Evolutionary conservation across 768 basidiomycete species (phyloP).

Genomic region (Royoungia palumana): DNA sequence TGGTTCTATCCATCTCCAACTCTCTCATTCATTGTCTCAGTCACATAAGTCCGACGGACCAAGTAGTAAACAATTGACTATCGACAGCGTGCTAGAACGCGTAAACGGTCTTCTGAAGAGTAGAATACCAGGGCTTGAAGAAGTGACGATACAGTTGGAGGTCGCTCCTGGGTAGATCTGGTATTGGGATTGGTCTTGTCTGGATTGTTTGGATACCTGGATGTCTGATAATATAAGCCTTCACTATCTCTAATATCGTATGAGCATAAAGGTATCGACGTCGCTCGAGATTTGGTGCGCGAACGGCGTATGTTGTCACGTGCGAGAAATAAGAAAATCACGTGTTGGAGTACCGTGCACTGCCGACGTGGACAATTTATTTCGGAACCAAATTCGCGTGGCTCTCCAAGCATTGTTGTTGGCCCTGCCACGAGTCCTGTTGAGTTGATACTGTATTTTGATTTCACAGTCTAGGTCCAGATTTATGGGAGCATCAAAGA

Average conservation of each 20-base stretch:
- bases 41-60: slow-evolving; percentile 52
- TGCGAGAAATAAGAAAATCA: not conserved
- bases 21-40: slow-evolving; percentile 57
- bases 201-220: slow-evolving; percentile 6
- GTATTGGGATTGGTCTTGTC: slow-evolving; percentile 6
- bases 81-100: slow-evolving; percentile 68
- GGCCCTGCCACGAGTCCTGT: not conserved
- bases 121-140: slow-evolving; percentile 77
- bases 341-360: too few species aligned
- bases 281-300: too few species aligned
- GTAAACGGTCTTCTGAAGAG: slow-evolving; percentile 71
- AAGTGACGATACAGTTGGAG: slow-evolving; percentile 89
- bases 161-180: slow-evolving; percentile 11
- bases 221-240: slow-evolving; percentile 17
- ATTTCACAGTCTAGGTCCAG: not conserved
- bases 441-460: not conserved
- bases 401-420: too few species aligned
- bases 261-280: too few species aligned
- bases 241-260: not conserved
- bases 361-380: too few species aligned
- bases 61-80: slow-evolving; percentile 13
- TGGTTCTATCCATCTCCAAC: slow-evolving; percentile 89
- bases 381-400: too few species aligned
- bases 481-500: slow-evolving; percentile 17
- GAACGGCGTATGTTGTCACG: too few species aligned